Evolutionary conservation across 192 early-diverging fungal genomes (phyloP).

Genomic region (Coemansia asiatica): DNA sequence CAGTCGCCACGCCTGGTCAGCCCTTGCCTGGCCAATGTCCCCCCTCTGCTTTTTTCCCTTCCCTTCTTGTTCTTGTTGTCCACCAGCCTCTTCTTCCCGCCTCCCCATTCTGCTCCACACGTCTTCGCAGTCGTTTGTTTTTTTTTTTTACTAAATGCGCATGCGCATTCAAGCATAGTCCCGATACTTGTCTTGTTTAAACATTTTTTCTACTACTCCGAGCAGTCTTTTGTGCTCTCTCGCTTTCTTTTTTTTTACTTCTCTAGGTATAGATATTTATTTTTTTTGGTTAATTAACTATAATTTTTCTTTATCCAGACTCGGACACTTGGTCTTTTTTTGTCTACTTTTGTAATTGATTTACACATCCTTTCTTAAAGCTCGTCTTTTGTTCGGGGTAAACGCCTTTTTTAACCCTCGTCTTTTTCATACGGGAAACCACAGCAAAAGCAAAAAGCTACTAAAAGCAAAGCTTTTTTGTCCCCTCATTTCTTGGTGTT

Average conservation of each 20-base stretch:
- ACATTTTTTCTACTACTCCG: constrained; percentile 10
- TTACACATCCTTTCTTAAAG: not conserved
- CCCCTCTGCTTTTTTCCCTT: not conserved
- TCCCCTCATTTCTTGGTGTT: not conserved
- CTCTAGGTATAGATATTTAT: constrained; percentile 15
- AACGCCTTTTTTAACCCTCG: not conserved
- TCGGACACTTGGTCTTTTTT: not conserved
- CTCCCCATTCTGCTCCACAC: constrained; percentile 1
- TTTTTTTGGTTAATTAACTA: not conserved
- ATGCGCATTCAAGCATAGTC: constrained; percentile 12
- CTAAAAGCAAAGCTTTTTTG: not conserved
- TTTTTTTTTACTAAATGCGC: constrained; percentile 8
- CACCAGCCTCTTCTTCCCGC: not conserved
- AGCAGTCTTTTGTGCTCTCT: constrained; percentile 5
- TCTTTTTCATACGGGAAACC: not conserved
- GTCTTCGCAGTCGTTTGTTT: constrained; percentile 1
- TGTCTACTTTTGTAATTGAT: not conserved
- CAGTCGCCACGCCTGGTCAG: too few species aligned
- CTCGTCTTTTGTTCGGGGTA: not conserved
- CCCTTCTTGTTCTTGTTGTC: not conserved
- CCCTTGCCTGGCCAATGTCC: too few species aligned
- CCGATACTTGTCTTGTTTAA: not conserved
- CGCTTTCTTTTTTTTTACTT: constrained; percentile 22
- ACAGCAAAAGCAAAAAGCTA: too few species aligned
- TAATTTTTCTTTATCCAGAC: not conserved